These are phyloP conservation scores for Pythium pyrilobum DNA, from an alignment of 352 stramenopile genomes.

Conservation along the genomic window DNA sequence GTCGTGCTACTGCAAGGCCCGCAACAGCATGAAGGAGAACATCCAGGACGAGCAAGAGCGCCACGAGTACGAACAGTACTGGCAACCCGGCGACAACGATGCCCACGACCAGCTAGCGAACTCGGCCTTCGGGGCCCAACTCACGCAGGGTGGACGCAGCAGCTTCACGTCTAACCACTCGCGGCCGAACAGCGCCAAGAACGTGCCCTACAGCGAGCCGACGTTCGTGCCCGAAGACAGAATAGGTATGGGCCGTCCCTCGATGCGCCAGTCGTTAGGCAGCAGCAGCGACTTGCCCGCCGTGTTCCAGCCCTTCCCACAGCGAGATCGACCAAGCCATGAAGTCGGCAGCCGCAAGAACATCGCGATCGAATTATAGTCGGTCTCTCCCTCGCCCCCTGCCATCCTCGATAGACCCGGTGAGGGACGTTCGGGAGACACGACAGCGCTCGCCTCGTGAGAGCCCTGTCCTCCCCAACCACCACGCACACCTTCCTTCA, in stretches of 20 bases:
- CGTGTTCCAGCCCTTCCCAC: constrained; percentile 12
- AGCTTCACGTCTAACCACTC: constrained; percentile 20
- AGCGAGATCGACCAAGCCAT: constrained; percentile 11
- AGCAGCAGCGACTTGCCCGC: constrained; percentile 8
- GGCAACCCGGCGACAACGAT: constrained; percentile 5
- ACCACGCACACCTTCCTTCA: too few relatives aligned
- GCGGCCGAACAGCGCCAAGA: constrained; percentile 17
- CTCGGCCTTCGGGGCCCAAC: neutral
- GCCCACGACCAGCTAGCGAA: constrained; percentile 4
- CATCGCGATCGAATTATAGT: constrained; percentile 20
- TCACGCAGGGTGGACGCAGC: constrained; percentile 7
- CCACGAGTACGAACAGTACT: constrained; percentile 19
- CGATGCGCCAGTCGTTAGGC: constrained; percentile 4
- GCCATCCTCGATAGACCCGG: too few relatives aligned
- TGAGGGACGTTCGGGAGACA: too few relatives aligned
- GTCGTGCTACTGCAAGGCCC: constrained; percentile 27
- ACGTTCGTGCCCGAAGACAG: constrained; percentile 4
- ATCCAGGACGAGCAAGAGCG: constrained; percentile 8
- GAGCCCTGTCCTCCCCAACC: too few relatives aligned
- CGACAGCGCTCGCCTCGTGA: too few relatives aligned
- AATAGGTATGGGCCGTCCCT: constrained; percentile 2
- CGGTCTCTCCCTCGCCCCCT: too few relatives aligned
- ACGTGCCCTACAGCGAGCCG: constrained; percentile 9
- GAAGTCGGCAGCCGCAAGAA: constrained; percentile 17
- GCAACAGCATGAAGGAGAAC: constrained; percentile 21